A percentile compares a stretch with the other conserved stretches of the same genome.
Conservation (phyloP, 2,329 filamentous ascomycete species). For the Phyllosticta citrichinensis region DNA sequence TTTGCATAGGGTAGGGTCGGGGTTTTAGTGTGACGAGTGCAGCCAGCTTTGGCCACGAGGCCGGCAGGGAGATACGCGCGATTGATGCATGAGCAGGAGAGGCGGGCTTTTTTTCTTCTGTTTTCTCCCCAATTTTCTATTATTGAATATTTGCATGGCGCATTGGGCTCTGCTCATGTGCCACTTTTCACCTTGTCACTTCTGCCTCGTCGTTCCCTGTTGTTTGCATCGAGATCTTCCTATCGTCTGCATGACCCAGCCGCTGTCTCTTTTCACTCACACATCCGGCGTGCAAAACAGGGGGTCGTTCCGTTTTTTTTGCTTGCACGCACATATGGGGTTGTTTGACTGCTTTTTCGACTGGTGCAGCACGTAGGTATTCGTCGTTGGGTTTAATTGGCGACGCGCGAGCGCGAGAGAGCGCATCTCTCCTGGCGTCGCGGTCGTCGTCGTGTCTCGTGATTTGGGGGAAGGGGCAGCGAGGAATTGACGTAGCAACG, state of each 20-base stretch:
- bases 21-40: not conserved
- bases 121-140: not conserved
- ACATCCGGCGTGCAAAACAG: too few relatives aligned
- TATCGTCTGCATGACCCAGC: not conserved
- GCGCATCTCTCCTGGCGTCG: too few relatives aligned
- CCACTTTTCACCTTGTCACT: not conserved
- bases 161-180: not conserved
- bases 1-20: not conserved
- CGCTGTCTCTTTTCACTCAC: too few relatives aligned
- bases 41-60: not conserved
- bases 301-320: too few relatives aligned
- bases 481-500: too few relatives aligned
- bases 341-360: too few relatives aligned
- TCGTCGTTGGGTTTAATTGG: too few relatives aligned
- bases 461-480: too few relatives aligned
- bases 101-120: not conserved
- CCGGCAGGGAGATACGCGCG: not conserved
- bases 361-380: too few relatives aligned
- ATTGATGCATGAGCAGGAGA: not conserved
- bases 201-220: not conserved
- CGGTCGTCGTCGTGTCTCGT: too few relatives aligned
- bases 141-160: not conserved
- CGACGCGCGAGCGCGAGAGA: too few relatives aligned
- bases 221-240: not conserved
- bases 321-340: too few relatives aligned